Evolutionary conservation across 768 basidiomycete genomes (phyloP), one percentile per base, ranked within the genome.

Genomic region (Cyclocybe cylindracea): DNA sequence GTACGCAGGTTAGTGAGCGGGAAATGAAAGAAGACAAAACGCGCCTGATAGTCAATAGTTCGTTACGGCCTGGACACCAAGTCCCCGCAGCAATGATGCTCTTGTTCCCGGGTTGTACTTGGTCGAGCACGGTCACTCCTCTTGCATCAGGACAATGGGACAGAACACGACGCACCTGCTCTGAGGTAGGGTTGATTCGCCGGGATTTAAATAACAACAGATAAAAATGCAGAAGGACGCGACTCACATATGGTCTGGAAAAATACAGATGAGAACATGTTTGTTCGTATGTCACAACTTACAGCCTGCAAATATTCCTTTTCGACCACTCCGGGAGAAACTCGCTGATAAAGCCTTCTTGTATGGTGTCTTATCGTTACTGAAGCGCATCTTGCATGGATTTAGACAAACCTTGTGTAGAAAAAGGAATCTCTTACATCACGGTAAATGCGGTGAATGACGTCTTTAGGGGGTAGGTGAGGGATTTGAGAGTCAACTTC

Each of bases 361-460:
- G 74, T 99, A 99, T 0, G 96, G 96, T 4, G 96, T 99, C 72
- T 94, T 95, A 65, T 94, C 90, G 51, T 91, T 91, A 63, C 89
- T 92, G 70, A 96, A 97, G 10, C 94, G 83, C 18, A 96, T 67
- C 90, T 93, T 51, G 4, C 11, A 19, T 9, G 39, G 10, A 36
- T 29, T 47, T n/a, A 42, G 18, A 47, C 35, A 8, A 49, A 16
- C 35, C 4, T 10, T 5, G 44, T 8, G 7, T 24, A 11, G 13
- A 39, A 35, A 44, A 57, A 31, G n/a, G 29, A 18, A 45, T 32
- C 39, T 39, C 79, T 36, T 43, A 89, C 91, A 66, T 98, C 96
- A 40, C 95, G 85, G 65, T 97, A 96, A 37, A 98, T 94, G 11
- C 96, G 78, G 67, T 98, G 91, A 50, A 91, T 84, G 18, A 96